Conservation (phyloP, 306 rosid genomes). For the Argentina anserina region DNA sequence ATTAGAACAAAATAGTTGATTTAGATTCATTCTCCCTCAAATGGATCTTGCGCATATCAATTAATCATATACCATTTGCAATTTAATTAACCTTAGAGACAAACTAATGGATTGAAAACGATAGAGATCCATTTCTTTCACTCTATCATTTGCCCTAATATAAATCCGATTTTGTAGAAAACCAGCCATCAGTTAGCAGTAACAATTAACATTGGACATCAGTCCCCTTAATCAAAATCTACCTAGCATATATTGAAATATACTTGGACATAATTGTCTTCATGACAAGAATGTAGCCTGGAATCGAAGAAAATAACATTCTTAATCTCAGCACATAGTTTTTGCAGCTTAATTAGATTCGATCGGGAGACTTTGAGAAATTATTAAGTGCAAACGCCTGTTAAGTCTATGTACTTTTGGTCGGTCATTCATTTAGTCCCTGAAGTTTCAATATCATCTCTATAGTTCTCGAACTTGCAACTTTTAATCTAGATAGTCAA, state of each 20-base stretch:
- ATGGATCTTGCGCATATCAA: no score
- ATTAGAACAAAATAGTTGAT: no score
- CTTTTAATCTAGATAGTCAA: no score
- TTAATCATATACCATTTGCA: no score
- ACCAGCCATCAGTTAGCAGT: neutral
- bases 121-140: neutral
- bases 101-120: neutral
- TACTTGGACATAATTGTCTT: neutral
- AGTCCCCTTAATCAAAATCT: neutral
- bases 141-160: neutral
- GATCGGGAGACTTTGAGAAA: neutral
- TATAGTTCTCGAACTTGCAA: no score
- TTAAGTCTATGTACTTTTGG: no score
- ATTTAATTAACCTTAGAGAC: no score
- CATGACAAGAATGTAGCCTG: neutral
- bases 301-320: constrained; percentile 1
- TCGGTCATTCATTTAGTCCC: no score
- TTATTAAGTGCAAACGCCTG: no score
- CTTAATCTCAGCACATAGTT: neutral
- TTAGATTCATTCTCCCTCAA: no score
- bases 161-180: neutral
- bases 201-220: neutral
- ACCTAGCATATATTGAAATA: neutral
- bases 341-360: no score
- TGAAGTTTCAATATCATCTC: no score